Evolutionary conservation across 2,329 filamentous ascomycete species (phyloP).

Genomic region (Cladosporium phlei): DNA sequence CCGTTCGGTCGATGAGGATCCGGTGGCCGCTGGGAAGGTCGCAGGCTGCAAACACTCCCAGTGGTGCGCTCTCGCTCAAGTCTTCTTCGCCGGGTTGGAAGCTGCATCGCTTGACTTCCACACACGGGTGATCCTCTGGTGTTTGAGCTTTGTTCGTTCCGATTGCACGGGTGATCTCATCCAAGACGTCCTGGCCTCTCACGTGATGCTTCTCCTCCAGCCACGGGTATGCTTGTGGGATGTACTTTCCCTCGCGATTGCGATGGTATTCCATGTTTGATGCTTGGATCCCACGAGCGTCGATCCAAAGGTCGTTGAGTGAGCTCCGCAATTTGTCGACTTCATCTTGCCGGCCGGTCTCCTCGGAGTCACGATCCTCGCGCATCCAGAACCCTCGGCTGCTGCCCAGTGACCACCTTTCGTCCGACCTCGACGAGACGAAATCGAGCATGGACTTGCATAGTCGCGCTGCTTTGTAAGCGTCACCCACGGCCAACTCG

Average conservation of each 20-base stretch:
- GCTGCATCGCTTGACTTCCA: conserved; percentile 4
- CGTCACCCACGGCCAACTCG: conserved; percentile 29
- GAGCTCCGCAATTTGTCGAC: not conserved
- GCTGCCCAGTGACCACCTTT: conserved; percentile 20
- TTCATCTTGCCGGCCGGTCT: not conserved
- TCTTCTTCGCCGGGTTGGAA: not conserved
- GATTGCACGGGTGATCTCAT: conserved; percentile 14
- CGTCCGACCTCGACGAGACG: not conserved
- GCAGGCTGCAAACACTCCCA: conserved; percentile 26
- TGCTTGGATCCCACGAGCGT: not conserved
- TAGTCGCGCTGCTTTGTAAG: conserved; percentile 22
- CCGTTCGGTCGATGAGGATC: conserved; percentile 23
- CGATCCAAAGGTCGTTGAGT: not conserved
- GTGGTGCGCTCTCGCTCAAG: conserved; percentile 4
- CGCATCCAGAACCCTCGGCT: conserved; percentile 28
- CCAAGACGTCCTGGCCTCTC: not conserved
- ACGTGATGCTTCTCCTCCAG: conserved; percentile 17
- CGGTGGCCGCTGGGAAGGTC: conserved; percentile 17
- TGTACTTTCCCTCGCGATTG: conserved; percentile 17
- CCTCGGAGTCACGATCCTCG: conserved; percentile 6
- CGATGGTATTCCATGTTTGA: conserved; percentile 7
- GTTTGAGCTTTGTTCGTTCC: not conserved
- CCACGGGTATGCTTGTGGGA: conserved; percentile 27
- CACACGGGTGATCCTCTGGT: not conserved
- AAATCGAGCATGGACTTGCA: conserved; percentile 14